Evolutionary conservation across 2,329 filamentous ascomycete genomes (phyloP), one percentile per base, ranked within the genome.

Genomic region (Paraphoma chrysanthemicola): DNA sequence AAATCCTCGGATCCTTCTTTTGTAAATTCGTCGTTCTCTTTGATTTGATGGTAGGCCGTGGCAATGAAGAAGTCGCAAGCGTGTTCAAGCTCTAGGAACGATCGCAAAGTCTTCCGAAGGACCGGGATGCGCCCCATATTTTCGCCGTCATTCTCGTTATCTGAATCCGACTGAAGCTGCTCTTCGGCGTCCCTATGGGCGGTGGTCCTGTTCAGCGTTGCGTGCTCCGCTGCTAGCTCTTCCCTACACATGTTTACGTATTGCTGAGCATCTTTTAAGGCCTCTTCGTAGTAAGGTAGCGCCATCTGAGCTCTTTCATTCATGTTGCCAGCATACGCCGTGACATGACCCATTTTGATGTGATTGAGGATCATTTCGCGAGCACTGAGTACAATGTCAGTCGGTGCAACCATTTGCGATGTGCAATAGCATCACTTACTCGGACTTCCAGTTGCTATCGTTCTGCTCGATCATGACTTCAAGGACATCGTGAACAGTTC

Each of bases 401-500:
- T 18, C 16, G 18, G 3, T 14, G 5, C 10, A 16, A 10, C 11
- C 10, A 14, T 14, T 14, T 10, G 14, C 39, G n/a, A 17, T n/a
- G 7, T 31, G 23, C 10, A 14, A 16, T 10, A 46, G 9, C 30
- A 9, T 31, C 43, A 52, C 55, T 23, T 23, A 23, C 23, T 94
- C 88, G 0, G 83, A 77, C 49, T 88, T 85, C 54, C 94, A 85
- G 1, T 78, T 73, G 6, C 80, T 81, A 54, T 94, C 90, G 43
- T 90, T 93, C 69, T 94, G 88, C 53, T 97, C 92, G 55, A 97
- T 89, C 94, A 99, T 97, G 4, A 89, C 88, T 62, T 92, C 89
- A 10, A 99, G 81, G 1, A 98, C 94, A 74, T 98, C 91, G 16
- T 88, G 86, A 1, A 97, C 89, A 0, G 93, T 96, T 11, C 91